Base-by-base conservation (phyloP, 1,139 yeast genomes). In the Kodamaea arcana region DNA sequence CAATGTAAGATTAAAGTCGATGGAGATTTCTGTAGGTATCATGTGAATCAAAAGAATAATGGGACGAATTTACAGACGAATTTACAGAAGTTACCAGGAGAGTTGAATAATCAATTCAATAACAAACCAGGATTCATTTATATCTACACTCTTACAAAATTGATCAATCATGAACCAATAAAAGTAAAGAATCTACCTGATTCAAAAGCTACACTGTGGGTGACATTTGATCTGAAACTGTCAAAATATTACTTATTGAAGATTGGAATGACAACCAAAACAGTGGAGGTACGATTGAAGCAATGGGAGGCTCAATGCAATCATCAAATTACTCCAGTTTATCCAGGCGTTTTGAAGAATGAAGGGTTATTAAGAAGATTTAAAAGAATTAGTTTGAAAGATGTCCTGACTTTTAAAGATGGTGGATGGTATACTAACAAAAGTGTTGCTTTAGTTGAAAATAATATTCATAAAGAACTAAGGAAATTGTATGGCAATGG, bases 221-320 rank as follows among this genome's bases (percentile, higher is more conserved):
- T 50, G 5, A 46, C 56, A 4, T 71, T 72, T 44, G 54, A 72
- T 25, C 60, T 76, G 1, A 59, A 55, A 29, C 57, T 58, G 27
- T 60, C 66, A 16, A 50, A 56, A 7, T 58, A 62, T 32, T 62
- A 73, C 2, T 54, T 78, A 17, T 54, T 78, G 13, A 78, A 78
- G 40, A 69, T 78, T 3, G 84, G 84, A 0, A 67, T 65, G 65
- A 78, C 84, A 0, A 66, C 75, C 2, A 70, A 68, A 28, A 51
- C 61, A 0, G 79, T 78, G 0, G 41, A 42, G 4, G 48, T 47
- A 2, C 51, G 84, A 31, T 47, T 78, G 20, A 50, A 49, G 31
- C 82, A 78, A 47, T 78, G 84, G 84, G 71, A 69, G 46, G 52
- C 48, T 2, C 69, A 76, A 44, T 78, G 84, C 45, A 59, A 62